A percentile compares a stretch with the other conserved stretches of the same genome.
Conservation (phyloP, 140 eudicot species). For the Eryngium alpinum region DNA sequence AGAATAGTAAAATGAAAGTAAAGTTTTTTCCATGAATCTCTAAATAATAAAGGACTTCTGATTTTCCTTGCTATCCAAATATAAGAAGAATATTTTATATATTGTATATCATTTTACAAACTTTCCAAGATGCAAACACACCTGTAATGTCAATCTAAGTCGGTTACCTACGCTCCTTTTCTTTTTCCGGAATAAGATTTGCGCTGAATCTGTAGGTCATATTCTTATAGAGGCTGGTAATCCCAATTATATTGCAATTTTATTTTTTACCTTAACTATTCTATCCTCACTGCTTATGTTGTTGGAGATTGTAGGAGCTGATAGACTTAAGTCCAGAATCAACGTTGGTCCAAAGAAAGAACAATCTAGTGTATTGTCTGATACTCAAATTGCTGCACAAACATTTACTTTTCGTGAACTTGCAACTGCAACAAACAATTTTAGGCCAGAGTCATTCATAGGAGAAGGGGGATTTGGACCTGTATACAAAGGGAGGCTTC, state of each 20-base stretch:
- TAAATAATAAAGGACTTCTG: no score
- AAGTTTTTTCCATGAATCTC: no score
- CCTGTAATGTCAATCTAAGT: no score
- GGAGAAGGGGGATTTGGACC: constrained; percentile 98
- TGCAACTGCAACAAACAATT: constrained; percentile 80
- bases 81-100: no score
- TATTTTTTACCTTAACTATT: not conserved
- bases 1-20: no score
- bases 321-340: constrained; percentile 58
- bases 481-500: constrained; percentile 84
- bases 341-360: constrained; percentile 59
- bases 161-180: no score
- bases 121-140: no score
- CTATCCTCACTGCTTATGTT: not conserved
- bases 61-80: no score
- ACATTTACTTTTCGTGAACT: constrained; percentile 93
- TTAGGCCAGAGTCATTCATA: constrained; percentile 71
- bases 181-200: no score
- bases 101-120: no score
- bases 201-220: not conserved
- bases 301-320: constrained; percentile 56
- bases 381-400: constrained; percentile 81
- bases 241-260: not conserved
- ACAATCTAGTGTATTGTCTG: constrained; percentile 35
- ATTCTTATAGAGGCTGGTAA: not conserved